Percentiles rank a stretch among this genome's conserved stretches.
Conservation (phyloP, 2,329 filamentous ascomycete genomes). For the Trichoderma pleuroti region DNA sequence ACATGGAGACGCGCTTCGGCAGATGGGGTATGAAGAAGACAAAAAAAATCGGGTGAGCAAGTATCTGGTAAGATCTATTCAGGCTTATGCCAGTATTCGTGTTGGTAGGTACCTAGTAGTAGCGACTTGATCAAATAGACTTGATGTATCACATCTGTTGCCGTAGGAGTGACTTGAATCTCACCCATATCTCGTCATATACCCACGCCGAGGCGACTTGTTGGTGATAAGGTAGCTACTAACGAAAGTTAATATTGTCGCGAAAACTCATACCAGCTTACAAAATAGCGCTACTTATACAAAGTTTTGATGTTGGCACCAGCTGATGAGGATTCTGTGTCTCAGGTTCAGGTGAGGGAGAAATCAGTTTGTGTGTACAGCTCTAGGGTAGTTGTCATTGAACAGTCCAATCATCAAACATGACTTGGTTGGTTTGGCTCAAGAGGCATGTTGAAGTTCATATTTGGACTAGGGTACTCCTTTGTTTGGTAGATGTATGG, state of each 20-base stretch:
- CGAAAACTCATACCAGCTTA: background rate
- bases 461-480: background rate
- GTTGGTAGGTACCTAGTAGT: too few species aligned
- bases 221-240: background rate
- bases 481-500: background rate
- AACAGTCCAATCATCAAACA: background rate
- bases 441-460: background rate
- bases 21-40: background rate
- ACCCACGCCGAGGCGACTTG: background rate
- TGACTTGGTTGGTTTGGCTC: background rate
- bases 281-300: background rate
- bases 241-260: background rate
- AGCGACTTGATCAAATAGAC: background rate
- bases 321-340: background rate
- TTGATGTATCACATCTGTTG: background rate
- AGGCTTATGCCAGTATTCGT: too few species aligned
- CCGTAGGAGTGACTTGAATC: background rate
- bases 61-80: background rate
- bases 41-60: background rate
- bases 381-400: background rate
- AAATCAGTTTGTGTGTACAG: background rate
- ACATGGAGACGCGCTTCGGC: conserved; percentile 4
- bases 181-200: background rate
- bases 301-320: background rate
- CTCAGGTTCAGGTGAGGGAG: background rate